A percentile compares a stretch with the other conserved stretches of the same genome.
Evolutionary conservation across 2,329 filamentous ascomycete species (phyloP).

Genomic region (Pseudocercospora fijiensis): DNA sequence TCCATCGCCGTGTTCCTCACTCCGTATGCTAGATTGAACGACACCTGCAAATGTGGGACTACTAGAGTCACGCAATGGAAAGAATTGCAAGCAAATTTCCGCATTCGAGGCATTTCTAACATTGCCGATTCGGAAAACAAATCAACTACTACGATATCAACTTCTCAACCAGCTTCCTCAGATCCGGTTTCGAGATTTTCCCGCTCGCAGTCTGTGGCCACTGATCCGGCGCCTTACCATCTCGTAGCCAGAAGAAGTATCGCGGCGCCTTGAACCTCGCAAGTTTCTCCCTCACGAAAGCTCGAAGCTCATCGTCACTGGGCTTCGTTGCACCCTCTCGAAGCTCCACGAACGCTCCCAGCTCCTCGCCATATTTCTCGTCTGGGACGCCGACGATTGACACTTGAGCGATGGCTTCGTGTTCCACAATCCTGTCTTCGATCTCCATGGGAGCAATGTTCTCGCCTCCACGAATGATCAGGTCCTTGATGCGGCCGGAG

Average conservation of each 20-base stretch:
- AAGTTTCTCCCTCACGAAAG: conserved; percentile 28
- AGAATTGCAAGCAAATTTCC: too few species aligned
- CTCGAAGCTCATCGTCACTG: conserved; percentile 26
- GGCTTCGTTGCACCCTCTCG: conserved; percentile 26
- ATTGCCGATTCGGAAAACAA: background rate
- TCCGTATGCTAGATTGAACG: background rate
- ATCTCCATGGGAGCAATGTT: conserved; percentile 95
- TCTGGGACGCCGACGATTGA: conserved; percentile 84
- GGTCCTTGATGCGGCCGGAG: conserved; percentile 87
- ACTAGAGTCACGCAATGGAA: too few species aligned
- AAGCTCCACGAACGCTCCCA: conserved; percentile 71
- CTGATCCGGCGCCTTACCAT: conserved; percentile 26
- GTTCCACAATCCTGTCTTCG: conserved; percentile 79
- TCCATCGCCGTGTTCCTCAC: too few species aligned
- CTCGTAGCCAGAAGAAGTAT: conserved; percentile 31
- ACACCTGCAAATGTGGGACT: background rate
- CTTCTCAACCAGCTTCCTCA: conserved; percentile 28
- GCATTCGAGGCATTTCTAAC: too few species aligned
- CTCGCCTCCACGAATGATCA: conserved; percentile 92
- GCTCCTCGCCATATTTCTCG: conserved; percentile 78
- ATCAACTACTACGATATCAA: conserved; percentile 14
- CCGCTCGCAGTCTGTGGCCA: conserved; percentile 34
- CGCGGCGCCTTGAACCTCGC: conserved; percentile 32
- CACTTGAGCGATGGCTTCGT: conserved; percentile 69
- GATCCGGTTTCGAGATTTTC: conserved; percentile 31